Evolutionary conservation across 441 rosid species (phyloP).

Genomic region (Lepidium campestre): DNA sequence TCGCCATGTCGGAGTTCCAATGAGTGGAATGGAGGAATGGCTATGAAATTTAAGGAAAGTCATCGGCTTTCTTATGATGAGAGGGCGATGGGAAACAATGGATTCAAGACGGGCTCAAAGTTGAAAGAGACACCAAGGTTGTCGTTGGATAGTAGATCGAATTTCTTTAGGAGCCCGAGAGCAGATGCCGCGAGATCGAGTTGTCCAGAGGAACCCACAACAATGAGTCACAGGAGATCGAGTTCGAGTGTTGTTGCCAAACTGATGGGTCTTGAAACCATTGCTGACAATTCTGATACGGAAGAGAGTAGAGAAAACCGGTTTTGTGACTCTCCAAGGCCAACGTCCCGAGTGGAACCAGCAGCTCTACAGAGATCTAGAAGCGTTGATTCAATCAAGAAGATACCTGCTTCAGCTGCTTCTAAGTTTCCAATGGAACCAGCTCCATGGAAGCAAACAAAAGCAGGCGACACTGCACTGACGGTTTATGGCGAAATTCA

Average conservation of each 20-base stretch:
- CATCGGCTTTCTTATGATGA: conserved; percentile 84
- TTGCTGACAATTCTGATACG: conserved; percentile 33
- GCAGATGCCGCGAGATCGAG: conserved; percentile 36
- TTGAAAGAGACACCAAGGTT: conserved; percentile 85
- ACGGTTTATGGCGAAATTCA: conserved; percentile 78
- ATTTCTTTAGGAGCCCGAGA: conserved; percentile 39
- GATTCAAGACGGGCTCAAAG: conserved; percentile 43
- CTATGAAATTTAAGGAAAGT: conserved; percentile 38
- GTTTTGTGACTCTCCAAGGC: conserved; percentile 47
- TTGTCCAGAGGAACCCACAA: conserved; percentile 29
- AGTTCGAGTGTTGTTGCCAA: conserved; percentile 73
- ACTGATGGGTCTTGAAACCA: conserved; percentile 85
- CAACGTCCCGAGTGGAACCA: conserved; percentile 35
- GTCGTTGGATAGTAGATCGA: conserved; percentile 77
- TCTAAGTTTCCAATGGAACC: conserved; percentile 59
- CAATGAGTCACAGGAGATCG: conserved; percentile 38
- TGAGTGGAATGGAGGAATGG: conserved; percentile 31
- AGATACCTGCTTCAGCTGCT: conserved; percentile 30
- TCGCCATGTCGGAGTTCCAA: conserved; percentile 32
- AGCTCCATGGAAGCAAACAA: conserved; percentile 73
- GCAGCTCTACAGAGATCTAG: conserved; percentile 30
- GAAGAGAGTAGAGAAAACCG: conserved; percentile 34
- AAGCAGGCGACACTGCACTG: conserved; percentile 28
- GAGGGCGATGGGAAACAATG: conserved; percentile 45
- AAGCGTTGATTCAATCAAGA: conserved; percentile 45